Evolutionary conservation across 129 eudicot species (phyloP).

Genomic region (Daucus carota): DNA sequence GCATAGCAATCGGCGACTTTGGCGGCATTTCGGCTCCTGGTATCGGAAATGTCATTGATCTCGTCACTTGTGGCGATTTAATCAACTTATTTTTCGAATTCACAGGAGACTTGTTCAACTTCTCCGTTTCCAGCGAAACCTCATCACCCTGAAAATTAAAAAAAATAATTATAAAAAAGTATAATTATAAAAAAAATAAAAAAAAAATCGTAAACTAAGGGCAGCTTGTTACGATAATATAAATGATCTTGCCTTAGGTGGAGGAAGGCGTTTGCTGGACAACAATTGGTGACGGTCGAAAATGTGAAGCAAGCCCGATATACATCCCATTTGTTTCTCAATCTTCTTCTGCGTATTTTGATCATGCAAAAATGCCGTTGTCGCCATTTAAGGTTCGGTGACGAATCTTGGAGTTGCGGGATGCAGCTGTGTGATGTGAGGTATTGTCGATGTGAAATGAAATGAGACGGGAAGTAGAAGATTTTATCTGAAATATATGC

Average conservation of each 20-base stretch:
- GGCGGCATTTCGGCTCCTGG: conserved; percentile 40
- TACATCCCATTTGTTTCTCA: conserved; percentile 74
- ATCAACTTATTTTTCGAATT: conserved; percentile 15
- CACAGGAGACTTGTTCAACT: not conserved
- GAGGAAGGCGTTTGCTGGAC: conserved; percentile 55
- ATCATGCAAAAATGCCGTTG: conserved; percentile 36
- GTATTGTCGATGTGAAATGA: no score
- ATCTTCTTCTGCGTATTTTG: conserved; percentile 52
- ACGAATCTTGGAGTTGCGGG: no score
- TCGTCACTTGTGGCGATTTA: conserved; percentile 20
- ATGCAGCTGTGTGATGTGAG: no score
- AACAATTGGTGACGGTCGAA: conserved; percentile 69
- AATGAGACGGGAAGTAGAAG: no score
- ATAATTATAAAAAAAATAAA: no score
- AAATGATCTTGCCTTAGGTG: conserved; percentile 40
- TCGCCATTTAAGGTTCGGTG: no score
- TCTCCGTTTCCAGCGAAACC: not conserved
- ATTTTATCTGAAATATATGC: no score
- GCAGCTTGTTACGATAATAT: no score
- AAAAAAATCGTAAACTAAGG: no score
- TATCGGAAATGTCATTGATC: no score
- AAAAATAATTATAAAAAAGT: no score
- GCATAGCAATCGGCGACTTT: conserved; percentile 43
- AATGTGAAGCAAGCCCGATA: conserved; percentile 77
- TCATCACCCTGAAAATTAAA: no score